phyloP scores from a whole-genome alignment of 2,329 filamentous ascomycete genomes.

The Sarocladium oryzae region DNA sequence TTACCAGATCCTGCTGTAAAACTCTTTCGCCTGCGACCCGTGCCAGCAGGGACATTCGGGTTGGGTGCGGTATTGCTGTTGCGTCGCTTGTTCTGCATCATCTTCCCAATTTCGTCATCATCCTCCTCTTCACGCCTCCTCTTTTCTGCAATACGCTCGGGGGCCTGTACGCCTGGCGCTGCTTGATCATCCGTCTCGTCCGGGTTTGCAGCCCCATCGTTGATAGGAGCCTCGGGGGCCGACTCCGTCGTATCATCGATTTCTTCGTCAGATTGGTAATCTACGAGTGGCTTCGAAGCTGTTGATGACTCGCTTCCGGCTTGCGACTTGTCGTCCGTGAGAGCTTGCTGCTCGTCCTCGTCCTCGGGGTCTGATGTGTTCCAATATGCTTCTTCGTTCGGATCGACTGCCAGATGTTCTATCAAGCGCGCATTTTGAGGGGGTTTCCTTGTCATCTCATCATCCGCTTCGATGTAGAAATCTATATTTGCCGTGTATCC shows the following conservation, averaged over 20 bases:
- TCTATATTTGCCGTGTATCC: constrained; percentile 61
- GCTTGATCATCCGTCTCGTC: constrained; percentile 27
- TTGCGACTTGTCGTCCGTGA: constrained; percentile 24
- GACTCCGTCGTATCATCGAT: constrained; percentile 28
- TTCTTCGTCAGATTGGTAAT: constrained; percentile 92
- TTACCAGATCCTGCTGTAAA: constrained; percentile 35
- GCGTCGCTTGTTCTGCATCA: constrained; percentile 60
- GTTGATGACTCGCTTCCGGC: constrained; percentile 56
- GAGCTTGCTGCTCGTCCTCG: constrained; percentile 45
- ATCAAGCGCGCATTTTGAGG: constrained; percentile 51
- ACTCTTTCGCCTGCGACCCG: constrained; percentile 29
- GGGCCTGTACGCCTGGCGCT: constrained; percentile 44
- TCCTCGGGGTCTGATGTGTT: constrained; percentile 84
- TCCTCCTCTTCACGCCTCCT: constrained; percentile 80
- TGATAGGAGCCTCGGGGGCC: not conserved
- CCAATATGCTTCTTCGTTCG: constrained; percentile 89
- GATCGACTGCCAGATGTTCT: constrained; percentile 67
- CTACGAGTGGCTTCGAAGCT: constrained; percentile 69
- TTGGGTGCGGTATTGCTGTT: constrained; percentile 37
- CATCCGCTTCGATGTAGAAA: constrained; percentile 67
- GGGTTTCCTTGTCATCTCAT: constrained; percentile 39
- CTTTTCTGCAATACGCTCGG: constrained; percentile 80
- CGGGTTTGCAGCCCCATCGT: constrained; percentile 33
- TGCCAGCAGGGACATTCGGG: constrained; percentile 21
- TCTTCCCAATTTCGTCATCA: constrained; percentile 82